A percentile compares a stretch with the other conserved stretches of the same genome.
Conservation (phyloP, 1,284 basidiomycete genomes). For the Ganoderma boninense region DNA sequence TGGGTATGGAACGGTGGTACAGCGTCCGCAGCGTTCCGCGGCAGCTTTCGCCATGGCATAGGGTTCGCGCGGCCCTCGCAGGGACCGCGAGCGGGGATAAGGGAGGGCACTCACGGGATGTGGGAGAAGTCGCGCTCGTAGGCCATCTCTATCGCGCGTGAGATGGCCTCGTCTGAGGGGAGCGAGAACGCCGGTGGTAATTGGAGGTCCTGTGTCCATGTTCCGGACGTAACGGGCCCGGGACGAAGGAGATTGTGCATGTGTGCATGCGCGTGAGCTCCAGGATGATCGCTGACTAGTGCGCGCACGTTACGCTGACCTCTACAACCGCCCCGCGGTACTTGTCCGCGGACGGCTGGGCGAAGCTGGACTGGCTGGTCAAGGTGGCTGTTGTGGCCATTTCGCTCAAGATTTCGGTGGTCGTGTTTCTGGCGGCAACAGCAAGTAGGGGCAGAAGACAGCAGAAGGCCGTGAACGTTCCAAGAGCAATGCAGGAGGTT, state of each 20-base stretch:
- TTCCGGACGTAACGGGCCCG: not conserved
- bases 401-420: not conserved
- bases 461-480: not conserved
- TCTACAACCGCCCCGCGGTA: constrained; percentile 87
- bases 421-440: not conserved
- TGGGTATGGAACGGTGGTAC: not conserved
- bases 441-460: not conserved
- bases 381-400: constrained; percentile 30
- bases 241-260: not conserved
- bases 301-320: constrained; percentile 46
- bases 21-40: not conserved
- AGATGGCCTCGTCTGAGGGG: constrained; percentile 73
- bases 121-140: constrained; percentile 93
- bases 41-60: not conserved
- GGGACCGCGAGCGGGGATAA: not conserved
- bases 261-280: constrained; percentile 54
- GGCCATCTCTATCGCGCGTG: constrained; percentile 81
- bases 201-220: constrained; percentile 76
- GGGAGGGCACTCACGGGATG: constrained; percentile 70
- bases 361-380: constrained; percentile 16
- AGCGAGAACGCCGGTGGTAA: constrained; percentile 90
- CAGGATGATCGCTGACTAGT: constrained; percentile 28
- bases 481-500: constrained; percentile 11
- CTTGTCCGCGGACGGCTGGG: constrained; percentile 51
- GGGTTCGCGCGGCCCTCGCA: constrained; percentile 12